phyloP scores from a whole-genome alignment of 169 alveolate genomes.

The Plasmodium falciparum region DNA sequence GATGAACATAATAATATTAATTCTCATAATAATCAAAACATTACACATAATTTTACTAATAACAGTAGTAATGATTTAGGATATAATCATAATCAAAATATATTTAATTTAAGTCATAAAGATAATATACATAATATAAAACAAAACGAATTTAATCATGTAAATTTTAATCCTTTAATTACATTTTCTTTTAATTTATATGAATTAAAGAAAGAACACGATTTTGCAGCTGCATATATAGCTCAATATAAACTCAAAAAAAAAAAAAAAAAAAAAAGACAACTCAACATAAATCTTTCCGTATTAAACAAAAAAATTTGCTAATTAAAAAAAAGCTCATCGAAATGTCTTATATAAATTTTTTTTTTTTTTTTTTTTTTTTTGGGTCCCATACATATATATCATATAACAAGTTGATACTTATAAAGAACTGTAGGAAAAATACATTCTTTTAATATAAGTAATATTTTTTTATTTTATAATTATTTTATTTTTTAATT shows the following conservation, averaged over 20 bases:
- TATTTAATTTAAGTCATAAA: slow-evolving; percentile 7
- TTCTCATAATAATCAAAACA: not conserved
- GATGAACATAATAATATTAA: not conserved
- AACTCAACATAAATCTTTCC: slow-evolving; percentile 8
- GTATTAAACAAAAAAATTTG: slow-evolving; percentile 15
- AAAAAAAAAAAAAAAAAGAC: slow-evolving; percentile 17
- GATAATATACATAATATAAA: slow-evolving; percentile 2
- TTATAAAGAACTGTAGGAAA: too few species aligned
- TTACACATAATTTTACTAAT: not conserved
- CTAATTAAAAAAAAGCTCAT: not conserved
- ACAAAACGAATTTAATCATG: slow-evolving; percentile 11
- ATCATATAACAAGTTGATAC: too few species aligned
- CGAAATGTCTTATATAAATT: too few species aligned
- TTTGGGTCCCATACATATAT: too few species aligned
- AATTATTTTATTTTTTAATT: too few species aligned
- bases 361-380: too few species aligned
- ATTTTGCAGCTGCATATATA: slow-evolving; percentile 64
- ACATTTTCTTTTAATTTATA: slow-evolving; percentile 23
- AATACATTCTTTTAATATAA: too few species aligned
- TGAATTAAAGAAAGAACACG: slow-evolving; percentile 59
- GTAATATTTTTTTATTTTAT: too few species aligned
- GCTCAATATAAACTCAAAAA: slow-evolving; percentile 39
- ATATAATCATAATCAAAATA: not conserved
- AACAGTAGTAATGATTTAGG: not conserved
- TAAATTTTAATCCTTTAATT: slow-evolving; percentile 37